Evolutionary conservation across 305 asterid species (phyloP).

Genomic region (Rubia tinctorum): DNA sequence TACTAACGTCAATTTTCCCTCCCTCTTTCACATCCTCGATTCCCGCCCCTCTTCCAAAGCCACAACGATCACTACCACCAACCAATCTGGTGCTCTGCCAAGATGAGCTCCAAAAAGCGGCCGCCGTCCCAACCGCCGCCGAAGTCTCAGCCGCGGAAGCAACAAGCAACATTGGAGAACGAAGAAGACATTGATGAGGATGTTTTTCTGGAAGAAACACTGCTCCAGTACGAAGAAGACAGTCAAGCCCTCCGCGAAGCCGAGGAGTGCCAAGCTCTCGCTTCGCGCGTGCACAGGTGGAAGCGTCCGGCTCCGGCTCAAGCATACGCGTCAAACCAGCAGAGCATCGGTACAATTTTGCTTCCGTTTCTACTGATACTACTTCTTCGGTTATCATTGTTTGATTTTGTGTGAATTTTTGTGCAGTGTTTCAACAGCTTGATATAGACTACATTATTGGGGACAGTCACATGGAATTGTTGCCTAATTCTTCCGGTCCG

Average conservation of each 20-base stretch:
- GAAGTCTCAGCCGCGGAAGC: constrained; percentile 42
- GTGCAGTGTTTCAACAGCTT: constrained; percentile 84
- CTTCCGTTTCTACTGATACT: neutral
- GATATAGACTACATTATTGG: constrained; percentile 95
- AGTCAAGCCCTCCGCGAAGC: constrained; percentile 41
- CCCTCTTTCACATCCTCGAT: neutral
- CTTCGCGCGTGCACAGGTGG: constrained; percentile 71
- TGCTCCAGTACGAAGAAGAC: constrained; percentile 65
- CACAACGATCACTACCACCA: neutral
- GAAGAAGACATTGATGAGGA: constrained; percentile 96
- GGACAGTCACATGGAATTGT: constrained; percentile 64
- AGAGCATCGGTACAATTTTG: constrained; percentile 48
- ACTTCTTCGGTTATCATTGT: constrained; percentile 12
- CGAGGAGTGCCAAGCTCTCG: constrained; percentile 49
- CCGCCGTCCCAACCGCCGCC: constrained; percentile 32
- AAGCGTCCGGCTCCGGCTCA: constrained; percentile 66
- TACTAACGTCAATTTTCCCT: neutral
- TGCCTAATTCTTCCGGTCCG: constrained; percentile 68
- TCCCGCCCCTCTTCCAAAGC: neutral
- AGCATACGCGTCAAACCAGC: constrained; percentile 45
- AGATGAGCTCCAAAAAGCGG: constrained; percentile 60
- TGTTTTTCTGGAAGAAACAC: constrained; percentile 81
- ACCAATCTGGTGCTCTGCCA: neutral
- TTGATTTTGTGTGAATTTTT: constrained; percentile 2
- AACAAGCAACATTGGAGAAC: constrained; percentile 59